Conservation (phyloP, 176 grass and related monocot species). For the Rhynchospora tenuis region DNA sequence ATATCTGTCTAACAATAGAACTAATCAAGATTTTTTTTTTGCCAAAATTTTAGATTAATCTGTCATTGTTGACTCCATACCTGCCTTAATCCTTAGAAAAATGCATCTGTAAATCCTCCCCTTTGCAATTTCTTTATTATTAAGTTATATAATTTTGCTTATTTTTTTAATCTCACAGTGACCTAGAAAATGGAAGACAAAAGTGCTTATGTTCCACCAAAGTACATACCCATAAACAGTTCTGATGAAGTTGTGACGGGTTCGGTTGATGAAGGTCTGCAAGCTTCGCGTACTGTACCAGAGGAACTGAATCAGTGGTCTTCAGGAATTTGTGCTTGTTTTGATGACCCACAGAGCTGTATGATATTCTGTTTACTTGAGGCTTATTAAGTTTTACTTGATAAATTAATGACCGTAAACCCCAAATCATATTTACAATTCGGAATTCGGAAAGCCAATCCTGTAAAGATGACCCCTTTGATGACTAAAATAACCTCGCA, state of each 20-base stretch:
- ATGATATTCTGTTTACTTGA: slow-evolving; percentile 62
- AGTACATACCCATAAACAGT: slow-evolving; percentile 57
- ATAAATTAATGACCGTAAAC: neutral
- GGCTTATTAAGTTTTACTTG: neutral
- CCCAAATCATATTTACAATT: neutral
- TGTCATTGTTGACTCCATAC: neutral
- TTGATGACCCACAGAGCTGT: slow-evolving; percentile 86
- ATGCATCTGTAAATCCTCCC: neutral
- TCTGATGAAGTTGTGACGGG: slow-evolving; percentile 39
- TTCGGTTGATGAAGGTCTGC: slow-evolving; percentile 28
- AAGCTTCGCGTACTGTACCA: slow-evolving; percentile 22
- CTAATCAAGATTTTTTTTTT: neutral
- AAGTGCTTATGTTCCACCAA: slow-evolving; percentile 66
- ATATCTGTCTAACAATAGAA: neutral
- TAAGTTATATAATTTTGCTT: neutral
- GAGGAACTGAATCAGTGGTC: slow-evolving; percentile 66
- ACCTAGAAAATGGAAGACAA: slow-evolving; percentile 55
- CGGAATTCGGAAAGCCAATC: neutral
- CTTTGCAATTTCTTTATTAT: neutral
- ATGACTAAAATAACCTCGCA: neutral
- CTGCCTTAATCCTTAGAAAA: neutral
- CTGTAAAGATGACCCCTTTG: neutral
- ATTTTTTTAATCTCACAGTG: neutral
- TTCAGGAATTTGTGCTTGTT: slow-evolving; percentile 98
- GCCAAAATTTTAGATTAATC: neutral